Percentiles rank a stretch among this genome's conserved stretches.
phyloP scores from a whole-genome alignment of 495 filamentous ascomycete species.

The Penicillium taxi region DNA sequence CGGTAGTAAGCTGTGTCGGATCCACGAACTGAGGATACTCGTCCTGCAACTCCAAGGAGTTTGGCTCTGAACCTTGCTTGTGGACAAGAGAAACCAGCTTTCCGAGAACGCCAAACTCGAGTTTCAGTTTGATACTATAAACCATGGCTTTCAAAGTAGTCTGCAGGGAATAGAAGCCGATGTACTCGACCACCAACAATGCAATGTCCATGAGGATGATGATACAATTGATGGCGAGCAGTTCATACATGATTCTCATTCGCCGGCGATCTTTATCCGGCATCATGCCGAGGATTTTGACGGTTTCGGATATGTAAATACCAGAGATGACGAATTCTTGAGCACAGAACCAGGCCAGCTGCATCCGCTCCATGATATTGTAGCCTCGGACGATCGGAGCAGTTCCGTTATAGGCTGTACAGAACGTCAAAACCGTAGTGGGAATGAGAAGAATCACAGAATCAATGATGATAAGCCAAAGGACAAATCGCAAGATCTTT shows the following conservation, averaged over 20 bases:
- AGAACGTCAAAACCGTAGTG: conserved; percentile 48
- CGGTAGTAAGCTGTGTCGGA: conserved; percentile 27
- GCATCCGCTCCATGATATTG: conserved; percentile 50
- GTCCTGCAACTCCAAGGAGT: conserved; percentile 28
- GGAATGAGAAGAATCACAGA: conserved; percentile 41
- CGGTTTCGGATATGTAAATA: conserved; percentile 48
- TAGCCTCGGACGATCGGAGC: conserved; percentile 34
- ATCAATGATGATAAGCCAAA: conserved; percentile 51
- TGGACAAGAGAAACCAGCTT: conserved; percentile 35
- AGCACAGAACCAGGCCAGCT: conserved; percentile 50
- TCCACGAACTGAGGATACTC: conserved; percentile 35
- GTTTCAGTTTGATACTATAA: conserved; percentile 56
- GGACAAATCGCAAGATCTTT: conserved; percentile 40
- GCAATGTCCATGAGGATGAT: conserved; percentile 48
- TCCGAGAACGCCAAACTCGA: conserved; percentile 52
- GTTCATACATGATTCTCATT: conserved; percentile 41
- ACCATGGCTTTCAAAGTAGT: conserved; percentile 49
- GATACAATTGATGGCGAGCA: conserved; percentile 49
- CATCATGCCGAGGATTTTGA: conserved; percentile 37
- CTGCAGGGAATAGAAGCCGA: conserved; percentile 44
- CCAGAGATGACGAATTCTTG: conserved; percentile 52
- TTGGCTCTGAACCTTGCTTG: conserved; percentile 22
- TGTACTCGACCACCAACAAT: conserved; percentile 49
- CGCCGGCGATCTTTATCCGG: conserved; percentile 33
- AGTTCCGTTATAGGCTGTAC: conserved; percentile 24